A percentile compares a stretch with the other conserved stretches of the same genome.
Conservation (phyloP, 768 basidiomycete genomes). For the Lactarius evosmus region DNA sequence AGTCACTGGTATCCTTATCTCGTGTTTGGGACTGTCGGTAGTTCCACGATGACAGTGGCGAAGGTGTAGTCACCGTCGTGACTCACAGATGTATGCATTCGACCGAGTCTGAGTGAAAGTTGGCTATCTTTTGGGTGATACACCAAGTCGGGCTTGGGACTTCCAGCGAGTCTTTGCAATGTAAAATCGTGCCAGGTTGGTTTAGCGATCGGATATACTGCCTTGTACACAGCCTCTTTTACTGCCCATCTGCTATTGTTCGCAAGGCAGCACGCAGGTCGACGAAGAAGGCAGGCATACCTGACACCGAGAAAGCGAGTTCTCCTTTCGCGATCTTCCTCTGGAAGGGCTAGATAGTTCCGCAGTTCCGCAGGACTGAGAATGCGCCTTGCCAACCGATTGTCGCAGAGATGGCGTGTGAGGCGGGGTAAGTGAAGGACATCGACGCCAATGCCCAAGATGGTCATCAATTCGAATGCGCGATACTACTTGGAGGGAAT, state of each 20-base stretch:
- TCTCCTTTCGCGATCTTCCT: conserved; percentile 25
- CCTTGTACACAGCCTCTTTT: conserved; percentile 88
- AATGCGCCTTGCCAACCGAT: conserved; percentile 56
- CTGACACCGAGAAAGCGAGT: conserved; percentile 67
- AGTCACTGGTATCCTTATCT: background rate
- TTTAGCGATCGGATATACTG: conserved; percentile 56
- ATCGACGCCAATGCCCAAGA: conserved; percentile 77
- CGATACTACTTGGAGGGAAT: background rate
- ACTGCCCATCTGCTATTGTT: conserved; percentile 60
- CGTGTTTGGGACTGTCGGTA: background rate
- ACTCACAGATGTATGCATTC: conserved; percentile 67
- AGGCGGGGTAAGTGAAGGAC: conserved; percentile 69
- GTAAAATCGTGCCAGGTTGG: conserved; percentile 77
- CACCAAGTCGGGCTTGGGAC: conserved; percentile 44
- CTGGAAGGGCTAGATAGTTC: conserved; percentile 40
- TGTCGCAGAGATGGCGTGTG: conserved; percentile 46
- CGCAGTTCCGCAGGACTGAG: conserved; percentile 49
- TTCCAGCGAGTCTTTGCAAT: conserved; percentile 29
- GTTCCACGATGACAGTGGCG: conserved; percentile 63
- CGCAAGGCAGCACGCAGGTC: conserved; percentile 14
- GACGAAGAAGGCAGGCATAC: conserved; percentile 41
- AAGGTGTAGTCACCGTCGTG: conserved; percentile 80
- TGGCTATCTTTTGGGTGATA: conserved; percentile 28
- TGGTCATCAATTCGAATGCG: no score
- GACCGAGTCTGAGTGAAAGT: conserved; percentile 32